A percentile compares a stretch with the other conserved stretches of the same genome.
Evolutionary conservation across 31 red algal species (phyloP).

Genomic region (Endocladia muricata): DNA sequence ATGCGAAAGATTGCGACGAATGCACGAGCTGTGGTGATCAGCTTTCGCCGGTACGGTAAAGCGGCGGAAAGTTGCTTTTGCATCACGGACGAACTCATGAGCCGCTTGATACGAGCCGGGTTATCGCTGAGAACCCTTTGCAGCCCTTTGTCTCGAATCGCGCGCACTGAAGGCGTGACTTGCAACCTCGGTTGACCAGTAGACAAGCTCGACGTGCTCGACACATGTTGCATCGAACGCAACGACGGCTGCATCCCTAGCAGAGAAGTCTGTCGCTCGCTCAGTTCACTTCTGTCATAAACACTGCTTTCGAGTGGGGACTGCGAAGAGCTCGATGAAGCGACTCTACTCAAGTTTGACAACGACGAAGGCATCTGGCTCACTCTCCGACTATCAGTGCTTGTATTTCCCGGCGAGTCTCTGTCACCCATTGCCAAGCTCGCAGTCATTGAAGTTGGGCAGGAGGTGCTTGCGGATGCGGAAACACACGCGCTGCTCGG

Average conservation of each 20-base stretch:
- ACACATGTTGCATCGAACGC: slow-evolving; percentile 15
- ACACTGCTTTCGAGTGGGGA: not conserved
- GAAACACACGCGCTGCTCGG: not conserved
- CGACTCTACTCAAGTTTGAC: slow-evolving; percentile 45
- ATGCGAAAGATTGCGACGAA: slow-evolving; percentile 74
- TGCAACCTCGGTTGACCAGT: slow-evolving; percentile 21
- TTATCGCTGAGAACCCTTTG: slow-evolving; percentile 57
- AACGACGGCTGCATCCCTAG: slow-evolving; percentile 14
- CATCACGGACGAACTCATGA: slow-evolving; percentile 31
- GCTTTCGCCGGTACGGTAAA: slow-evolving; percentile 51
- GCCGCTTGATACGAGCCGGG: slow-evolving; percentile 37
- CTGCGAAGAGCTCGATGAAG: slow-evolving; percentile 15
- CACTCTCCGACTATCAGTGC: slow-evolving; percentile 17
- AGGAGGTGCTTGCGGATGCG: slow-evolving; percentile 30
- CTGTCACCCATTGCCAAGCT: slow-evolving; percentile 24
- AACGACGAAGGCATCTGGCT: slow-evolving; percentile 2
- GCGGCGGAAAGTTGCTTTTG: slow-evolving; percentile 47
- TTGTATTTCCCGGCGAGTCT: slow-evolving; percentile 39
- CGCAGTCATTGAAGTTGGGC: slow-evolving; percentile 24
- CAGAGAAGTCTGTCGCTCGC: slow-evolving; percentile 19
- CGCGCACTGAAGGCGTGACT: slow-evolving; percentile 49
- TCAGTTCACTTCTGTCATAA: slow-evolving; percentile 15
- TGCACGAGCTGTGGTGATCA: slow-evolving; percentile 43
- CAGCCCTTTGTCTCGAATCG: slow-evolving; percentile 33
- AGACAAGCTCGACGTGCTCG: slow-evolving; percentile 27